phyloP scores from a whole-genome alignment of 1,284 basidiomycete genomes.

The Clitocybe nebularis region DNA sequence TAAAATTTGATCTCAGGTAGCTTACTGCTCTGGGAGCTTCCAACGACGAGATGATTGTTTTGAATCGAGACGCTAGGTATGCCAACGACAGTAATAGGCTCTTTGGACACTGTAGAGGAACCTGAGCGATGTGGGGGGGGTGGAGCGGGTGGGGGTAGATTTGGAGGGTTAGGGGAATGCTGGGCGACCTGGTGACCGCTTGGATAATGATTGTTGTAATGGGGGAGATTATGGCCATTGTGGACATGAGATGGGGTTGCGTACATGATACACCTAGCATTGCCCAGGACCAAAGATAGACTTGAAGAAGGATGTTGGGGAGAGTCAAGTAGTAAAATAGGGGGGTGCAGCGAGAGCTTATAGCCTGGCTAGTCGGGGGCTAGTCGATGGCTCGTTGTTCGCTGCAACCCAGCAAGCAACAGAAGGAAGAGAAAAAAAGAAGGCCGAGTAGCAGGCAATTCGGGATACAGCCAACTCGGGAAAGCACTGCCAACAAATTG shows the following conservation, averaged over 20 bases:
- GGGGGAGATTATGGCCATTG: slow-evolving; percentile 37
- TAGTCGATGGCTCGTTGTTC: no score
- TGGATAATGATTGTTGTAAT: slow-evolving; percentile 30
- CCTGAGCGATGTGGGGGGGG: slow-evolving; percentile 26
- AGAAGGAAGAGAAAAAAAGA: slow-evolving; percentile 16
- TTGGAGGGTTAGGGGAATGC: slow-evolving; percentile 21
- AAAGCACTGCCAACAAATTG: slow-evolving; percentile 8
- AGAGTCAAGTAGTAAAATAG: slow-evolving; percentile 21
- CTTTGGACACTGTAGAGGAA: slow-evolving; percentile 35
- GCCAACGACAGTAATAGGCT: slow-evolving; percentile 60
- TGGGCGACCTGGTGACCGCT: slow-evolving; percentile 23
- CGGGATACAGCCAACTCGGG: slow-evolving; percentile 10
- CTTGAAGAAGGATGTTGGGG: slow-evolving; percentile 21
- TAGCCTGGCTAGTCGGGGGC: slow-evolving; percentile 11
- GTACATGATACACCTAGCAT: slow-evolving; percentile 66
- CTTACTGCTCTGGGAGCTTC: slow-evolving; percentile 66
- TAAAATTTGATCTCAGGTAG: slow-evolving; percentile 14
- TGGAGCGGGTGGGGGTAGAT: slow-evolving; percentile 18
- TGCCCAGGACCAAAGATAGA: slow-evolving; percentile 34
- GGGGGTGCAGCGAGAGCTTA: slow-evolving; percentile 14
- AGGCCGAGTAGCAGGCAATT: slow-evolving; percentile 19
- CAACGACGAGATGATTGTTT: slow-evolving; percentile 63
- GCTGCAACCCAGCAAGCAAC: slow-evolving; percentile 14
- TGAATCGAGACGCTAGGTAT: slow-evolving; percentile 71
- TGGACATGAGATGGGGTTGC: slow-evolving; percentile 50